phyloP scores from a whole-genome alignment of 2,329 filamentous ascomycete species.

The Beauveria rudraprayagi region DNA sequence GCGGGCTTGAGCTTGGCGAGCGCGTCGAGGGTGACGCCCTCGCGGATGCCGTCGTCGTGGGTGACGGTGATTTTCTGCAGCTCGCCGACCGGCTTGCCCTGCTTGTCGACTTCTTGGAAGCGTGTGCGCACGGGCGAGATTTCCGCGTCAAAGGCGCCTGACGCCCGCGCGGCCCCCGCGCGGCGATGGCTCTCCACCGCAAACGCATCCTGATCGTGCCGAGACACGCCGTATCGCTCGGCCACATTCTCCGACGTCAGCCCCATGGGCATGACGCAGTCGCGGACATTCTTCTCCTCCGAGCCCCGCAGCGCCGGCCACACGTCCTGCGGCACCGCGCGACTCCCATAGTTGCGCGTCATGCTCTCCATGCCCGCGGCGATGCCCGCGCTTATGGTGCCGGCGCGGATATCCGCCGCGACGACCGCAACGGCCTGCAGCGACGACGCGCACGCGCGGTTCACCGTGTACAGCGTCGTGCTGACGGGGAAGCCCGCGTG shows the following conservation, averaged over 20 bases:
- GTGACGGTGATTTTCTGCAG: conserved; percentile 58
- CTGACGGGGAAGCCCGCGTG: conserved; percentile 68
- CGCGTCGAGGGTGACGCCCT: conserved; percentile 58
- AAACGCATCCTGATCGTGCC: conserved; percentile 76
- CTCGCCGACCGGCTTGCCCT: conserved; percentile 45
- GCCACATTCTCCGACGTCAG: conserved; percentile 86
- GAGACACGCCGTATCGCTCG: conserved; percentile 60
- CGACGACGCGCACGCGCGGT: conserved; percentile 75
- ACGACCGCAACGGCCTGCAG: conserved; percentile 69
- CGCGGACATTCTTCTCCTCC: conserved; percentile 58
- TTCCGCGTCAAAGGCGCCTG: conserved; percentile 66
- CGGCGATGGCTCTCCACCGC: conserved; percentile 67
- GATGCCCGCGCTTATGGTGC: conserved; percentile 65
- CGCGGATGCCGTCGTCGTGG: conserved; percentile 76
- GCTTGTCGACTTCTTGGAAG: conserved; percentile 57
- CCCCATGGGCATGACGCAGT: conserved; percentile 94
- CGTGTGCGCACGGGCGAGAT: conserved; percentile 72
- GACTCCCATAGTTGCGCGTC: conserved; percentile 79
- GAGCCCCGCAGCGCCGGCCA: conserved; percentile 67
- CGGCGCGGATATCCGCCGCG: conserved; percentile 66
- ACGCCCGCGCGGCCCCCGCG: conserved; percentile 60
- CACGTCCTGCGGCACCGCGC: conserved; percentile 74
- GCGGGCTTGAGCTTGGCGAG: conserved; percentile 77
- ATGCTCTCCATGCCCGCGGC: conserved; percentile 94
- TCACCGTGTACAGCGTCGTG: conserved; percentile 77